phyloP scores from a whole-genome alignment of 2,329 filamentous ascomycete species.

The Microdochium trichocladiopsis region DNA sequence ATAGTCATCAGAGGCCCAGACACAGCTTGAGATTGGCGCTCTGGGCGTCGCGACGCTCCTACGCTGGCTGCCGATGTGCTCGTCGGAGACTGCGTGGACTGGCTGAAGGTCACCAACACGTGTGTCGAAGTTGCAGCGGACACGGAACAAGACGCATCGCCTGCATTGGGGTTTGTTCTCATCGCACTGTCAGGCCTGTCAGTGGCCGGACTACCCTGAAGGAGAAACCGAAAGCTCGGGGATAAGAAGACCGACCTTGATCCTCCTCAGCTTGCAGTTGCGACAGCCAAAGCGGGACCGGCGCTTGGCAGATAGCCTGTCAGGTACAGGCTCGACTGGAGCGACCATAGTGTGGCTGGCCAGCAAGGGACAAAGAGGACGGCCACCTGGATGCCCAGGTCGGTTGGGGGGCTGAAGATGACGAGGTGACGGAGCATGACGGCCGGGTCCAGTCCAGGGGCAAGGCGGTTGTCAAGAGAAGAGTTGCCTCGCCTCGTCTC shows the following conservation, averaged over 20 bases:
- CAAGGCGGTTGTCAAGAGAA: too few species aligned
- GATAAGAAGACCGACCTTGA: slow-evolving; percentile 32
- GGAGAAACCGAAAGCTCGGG: background rate
- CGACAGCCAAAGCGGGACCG: slow-evolving; percentile 38
- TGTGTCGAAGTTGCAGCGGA: slow-evolving; percentile 34
- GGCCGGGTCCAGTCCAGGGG: too few species aligned
- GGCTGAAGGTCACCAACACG: slow-evolving; percentile 29
- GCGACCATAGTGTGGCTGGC: too few species aligned
- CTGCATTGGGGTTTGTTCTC: slow-evolving; percentile 35
- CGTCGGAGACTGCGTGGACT: slow-evolving; percentile 12
- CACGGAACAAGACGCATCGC: slow-evolving; percentile 32
- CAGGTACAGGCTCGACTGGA: too few species aligned
- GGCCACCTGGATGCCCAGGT: too few species aligned
- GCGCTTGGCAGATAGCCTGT: background rate
- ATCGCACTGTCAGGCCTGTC: slow-evolving; percentile 30
- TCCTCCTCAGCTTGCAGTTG: slow-evolving; percentile 42
- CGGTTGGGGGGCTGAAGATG: too few species aligned
- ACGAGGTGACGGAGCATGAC: too few species aligned
- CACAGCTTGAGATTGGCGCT: slow-evolving; percentile 5
- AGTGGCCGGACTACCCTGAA: slow-evolving; percentile 1
- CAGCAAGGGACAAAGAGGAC: too few species aligned
- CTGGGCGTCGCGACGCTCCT: slow-evolving; percentile 3
- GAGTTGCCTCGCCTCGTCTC: too few species aligned
- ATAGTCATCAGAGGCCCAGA: slow-evolving; percentile 23
- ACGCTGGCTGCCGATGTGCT: slow-evolving; percentile 8